These are phyloP conservation scores for Fonsecaea nubica DNA, from an alignment of 2,329 filamentous ascomycete species.

Conservation along the genomic window DNA sequence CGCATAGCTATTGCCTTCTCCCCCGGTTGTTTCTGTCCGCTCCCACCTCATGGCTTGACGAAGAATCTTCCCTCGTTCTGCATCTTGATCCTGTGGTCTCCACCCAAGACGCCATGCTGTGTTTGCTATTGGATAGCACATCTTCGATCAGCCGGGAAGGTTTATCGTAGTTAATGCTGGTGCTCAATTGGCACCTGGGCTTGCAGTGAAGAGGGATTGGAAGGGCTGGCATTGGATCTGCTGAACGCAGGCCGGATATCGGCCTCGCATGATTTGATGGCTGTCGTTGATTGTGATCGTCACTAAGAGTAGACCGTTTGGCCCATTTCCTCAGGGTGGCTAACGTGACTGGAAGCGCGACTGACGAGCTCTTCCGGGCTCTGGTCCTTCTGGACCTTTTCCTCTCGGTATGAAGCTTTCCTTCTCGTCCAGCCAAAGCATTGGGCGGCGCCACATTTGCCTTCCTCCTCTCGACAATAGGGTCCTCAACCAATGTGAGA, in stretches of 20 bases:
- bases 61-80: not conserved
- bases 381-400: slow-evolving; percentile 4
- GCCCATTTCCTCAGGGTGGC: slow-evolving; percentile 12
- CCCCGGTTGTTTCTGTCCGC: not conserved
- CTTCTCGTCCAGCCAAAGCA: slow-evolving; percentile 6
- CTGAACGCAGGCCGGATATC: not conserved
- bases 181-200: not conserved
- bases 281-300: not conserved
- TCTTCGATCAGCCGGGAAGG: slow-evolving; percentile 12
- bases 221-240: not conserved
- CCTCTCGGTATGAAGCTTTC: slow-evolving; percentile 9
- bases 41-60: not conserved
- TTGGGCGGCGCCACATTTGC: slow-evolving; percentile 11
- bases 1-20: not conserved
- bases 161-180: slow-evolving; percentile 24
- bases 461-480: slow-evolving; percentile 15
- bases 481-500: slow-evolving; percentile 4
- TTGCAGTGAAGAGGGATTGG: not conserved
- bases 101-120: not conserved
- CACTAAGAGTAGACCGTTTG: slow-evolving; percentile 10
- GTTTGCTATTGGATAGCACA: slow-evolving; percentile 4
- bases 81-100: not conserved
- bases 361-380: slow-evolving; percentile 14
- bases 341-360: slow-evolving; percentile 13
- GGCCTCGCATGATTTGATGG: not conserved